Conservation (phyloP, 352 stramenopile species). For the Phytophthora cactorum region DNA sequence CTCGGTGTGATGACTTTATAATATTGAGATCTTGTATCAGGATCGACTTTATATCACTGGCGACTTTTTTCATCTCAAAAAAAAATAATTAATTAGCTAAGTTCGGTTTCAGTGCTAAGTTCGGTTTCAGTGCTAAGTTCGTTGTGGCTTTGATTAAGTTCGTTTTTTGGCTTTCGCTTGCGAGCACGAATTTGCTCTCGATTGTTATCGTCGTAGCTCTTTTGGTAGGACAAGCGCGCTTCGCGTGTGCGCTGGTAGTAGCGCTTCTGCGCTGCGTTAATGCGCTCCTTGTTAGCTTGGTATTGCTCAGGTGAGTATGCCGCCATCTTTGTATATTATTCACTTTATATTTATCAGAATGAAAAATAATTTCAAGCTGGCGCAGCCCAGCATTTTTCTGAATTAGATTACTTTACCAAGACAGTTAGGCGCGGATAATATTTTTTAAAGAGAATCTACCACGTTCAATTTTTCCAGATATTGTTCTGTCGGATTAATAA, state of each 20-base stretch:
- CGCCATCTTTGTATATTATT: slow-evolving; percentile 4
- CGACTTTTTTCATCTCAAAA: too few relatives aligned
- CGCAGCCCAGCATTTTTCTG: too few relatives aligned
- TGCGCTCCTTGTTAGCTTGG: too few relatives aligned
- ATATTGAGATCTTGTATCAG: too few relatives aligned
- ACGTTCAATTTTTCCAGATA: too few relatives aligned
- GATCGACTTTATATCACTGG: too few relatives aligned
- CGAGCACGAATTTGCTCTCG: background rate
- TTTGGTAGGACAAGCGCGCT: too few relatives aligned
- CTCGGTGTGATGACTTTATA: background rate
- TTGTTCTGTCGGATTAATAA: background rate
- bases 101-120: too few relatives aligned
- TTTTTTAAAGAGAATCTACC: too few relatives aligned
- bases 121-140: background rate
- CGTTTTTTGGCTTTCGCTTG: background rate
- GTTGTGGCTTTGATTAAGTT: background rate
- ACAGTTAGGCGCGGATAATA: too few relatives aligned
- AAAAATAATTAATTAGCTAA: slow-evolving; percentile 1
- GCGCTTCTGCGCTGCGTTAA: slow-evolving; percentile 1
- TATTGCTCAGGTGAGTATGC: slow-evolving; percentile 1
- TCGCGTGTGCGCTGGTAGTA: slow-evolving; percentile 4
- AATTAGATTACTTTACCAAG: too few relatives aligned
- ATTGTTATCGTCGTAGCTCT: background rate
- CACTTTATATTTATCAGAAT: background rate
- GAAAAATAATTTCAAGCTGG: too few relatives aligned